Conservation (phyloP, 2,329 filamentous ascomycete genomes). For the Aspergillus fumigatiaffinis region DNA sequence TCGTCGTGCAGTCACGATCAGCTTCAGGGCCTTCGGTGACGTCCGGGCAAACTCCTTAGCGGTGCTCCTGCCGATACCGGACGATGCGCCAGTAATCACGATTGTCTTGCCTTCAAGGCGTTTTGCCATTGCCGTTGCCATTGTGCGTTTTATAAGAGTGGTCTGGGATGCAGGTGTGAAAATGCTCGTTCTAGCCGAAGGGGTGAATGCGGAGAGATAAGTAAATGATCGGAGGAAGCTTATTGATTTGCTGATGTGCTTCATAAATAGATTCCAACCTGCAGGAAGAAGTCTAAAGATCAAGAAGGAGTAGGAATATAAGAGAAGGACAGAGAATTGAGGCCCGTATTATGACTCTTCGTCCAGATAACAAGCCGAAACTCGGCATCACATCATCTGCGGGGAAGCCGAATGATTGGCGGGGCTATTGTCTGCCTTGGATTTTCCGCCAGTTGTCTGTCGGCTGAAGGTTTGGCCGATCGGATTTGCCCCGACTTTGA, state of each 20-base stretch:
- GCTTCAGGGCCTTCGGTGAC: constrained; percentile 70
- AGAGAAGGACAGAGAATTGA: background rate
- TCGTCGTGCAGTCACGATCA: constrained; percentile 85
- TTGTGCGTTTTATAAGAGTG: constrained; percentile 42
- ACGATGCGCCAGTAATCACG: constrained; percentile 85
- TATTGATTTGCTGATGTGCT: constrained; percentile 23
- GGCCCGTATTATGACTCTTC: constrained; percentile 1
- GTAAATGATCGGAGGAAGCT: constrained; percentile 18
- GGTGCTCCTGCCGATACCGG: constrained; percentile 71
- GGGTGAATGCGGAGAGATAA: constrained; percentile 18
- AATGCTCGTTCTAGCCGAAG: constrained; percentile 9
- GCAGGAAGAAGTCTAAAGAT: background rate
- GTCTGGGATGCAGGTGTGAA: constrained; percentile 18
- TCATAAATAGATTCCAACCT: constrained; percentile 22
- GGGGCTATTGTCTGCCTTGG: constrained; percentile 10
- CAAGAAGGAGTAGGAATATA: background rate
- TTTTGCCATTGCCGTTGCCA: constrained; percentile 68
- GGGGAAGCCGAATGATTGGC: constrained; percentile 11
- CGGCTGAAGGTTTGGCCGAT: constrained; percentile 20
- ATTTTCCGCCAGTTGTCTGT: background rate
- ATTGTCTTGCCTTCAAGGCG: constrained; percentile 92
- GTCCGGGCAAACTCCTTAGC: constrained; percentile 94
- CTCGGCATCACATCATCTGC: constrained; percentile 11
- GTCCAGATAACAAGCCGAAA: constrained; percentile 3
- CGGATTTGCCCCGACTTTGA: constrained; percentile 12